phyloP scores from a whole-genome alignment of 2,329 filamentous ascomycete genomes.

The Paramyrothecium sp. region DNA sequence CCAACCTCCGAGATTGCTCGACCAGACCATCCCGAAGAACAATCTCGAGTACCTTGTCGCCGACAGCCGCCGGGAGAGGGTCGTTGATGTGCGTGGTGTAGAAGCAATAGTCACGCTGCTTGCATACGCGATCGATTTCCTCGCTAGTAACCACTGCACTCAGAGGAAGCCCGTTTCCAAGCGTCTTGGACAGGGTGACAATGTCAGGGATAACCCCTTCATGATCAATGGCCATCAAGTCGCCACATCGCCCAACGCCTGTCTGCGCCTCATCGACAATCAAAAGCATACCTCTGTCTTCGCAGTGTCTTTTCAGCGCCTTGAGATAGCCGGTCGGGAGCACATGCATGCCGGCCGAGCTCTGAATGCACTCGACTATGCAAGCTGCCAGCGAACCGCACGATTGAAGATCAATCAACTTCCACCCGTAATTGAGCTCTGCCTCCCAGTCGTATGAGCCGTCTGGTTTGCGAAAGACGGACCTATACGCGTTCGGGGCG shows the following conservation, averaged over 20 bases:
- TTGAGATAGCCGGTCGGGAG: conserved; percentile 58
- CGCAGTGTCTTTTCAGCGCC: conserved; percentile 53
- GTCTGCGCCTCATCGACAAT: conserved; percentile 64
- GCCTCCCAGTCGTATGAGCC: conserved; percentile 62
- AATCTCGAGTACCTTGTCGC: conserved; percentile 61
- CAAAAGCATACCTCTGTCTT: conserved; percentile 55
- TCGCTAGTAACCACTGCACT: conserved; percentile 55
- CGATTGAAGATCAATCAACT: conserved; percentile 57
- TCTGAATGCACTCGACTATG: conserved; percentile 62
- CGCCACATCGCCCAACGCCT: conserved; percentile 53
- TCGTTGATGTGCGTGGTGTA: conserved; percentile 65
- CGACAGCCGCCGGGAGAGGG: conserved; percentile 57
- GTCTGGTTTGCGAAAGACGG: conserved; percentile 55
- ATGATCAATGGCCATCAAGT: conserved; percentile 59
- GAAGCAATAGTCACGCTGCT: conserved; percentile 51
- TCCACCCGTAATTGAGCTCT: conserved; percentile 60
- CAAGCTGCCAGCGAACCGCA: conserved; percentile 62
- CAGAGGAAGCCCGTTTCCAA: conserved; percentile 59
- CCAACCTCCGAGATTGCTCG: conserved; percentile 39
- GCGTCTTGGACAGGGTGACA: conserved; percentile 58
- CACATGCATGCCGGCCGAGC: conserved; percentile 57
- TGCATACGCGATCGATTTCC: conserved; percentile 47
- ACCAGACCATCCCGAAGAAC: conserved; percentile 55
- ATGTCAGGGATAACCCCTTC: conserved; percentile 57
- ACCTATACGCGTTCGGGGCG: conserved; percentile 59